Conservation (phyloP, 2,329 filamentous ascomycete species). For the Parascedosporium putredinis region DNA sequence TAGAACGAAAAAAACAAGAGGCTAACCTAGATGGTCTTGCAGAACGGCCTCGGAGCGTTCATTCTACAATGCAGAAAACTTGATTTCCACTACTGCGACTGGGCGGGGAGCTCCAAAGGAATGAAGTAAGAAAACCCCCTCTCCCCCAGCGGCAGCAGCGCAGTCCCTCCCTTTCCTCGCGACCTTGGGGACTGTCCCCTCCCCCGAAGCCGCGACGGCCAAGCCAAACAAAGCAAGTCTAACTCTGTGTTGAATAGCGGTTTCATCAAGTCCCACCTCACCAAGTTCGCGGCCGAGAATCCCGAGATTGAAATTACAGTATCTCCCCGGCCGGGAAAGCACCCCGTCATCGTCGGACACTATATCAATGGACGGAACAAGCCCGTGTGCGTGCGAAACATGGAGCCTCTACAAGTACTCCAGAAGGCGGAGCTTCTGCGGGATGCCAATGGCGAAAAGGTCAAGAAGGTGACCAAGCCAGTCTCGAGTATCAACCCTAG, state of each 20-base stretch:
- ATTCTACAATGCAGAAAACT: constrained; percentile 94
- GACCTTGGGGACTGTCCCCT: too few species aligned
- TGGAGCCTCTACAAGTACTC: constrained; percentile 69
- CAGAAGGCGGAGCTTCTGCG: constrained; percentile 67
- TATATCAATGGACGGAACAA: constrained; percentile 89
- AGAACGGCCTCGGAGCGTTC: constrained; percentile 97
- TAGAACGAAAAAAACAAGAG: too few species aligned
- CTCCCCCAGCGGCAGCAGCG: too few species aligned
- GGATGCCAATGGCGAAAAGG: constrained; percentile 66
- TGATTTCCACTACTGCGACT: constrained; percentile 96
- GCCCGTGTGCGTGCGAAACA: constrained; percentile 78
- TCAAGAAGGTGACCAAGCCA: constrained; percentile 52
- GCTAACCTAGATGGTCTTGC: constrained; percentile 10
- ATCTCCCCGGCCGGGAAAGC: constrained; percentile 78
- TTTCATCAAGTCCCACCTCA: constrained; percentile 70
- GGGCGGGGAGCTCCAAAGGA: constrained; percentile 81
- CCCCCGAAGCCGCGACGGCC: too few species aligned
- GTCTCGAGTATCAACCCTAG: constrained; percentile 54
- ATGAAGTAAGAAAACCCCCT: constrained; percentile 62
- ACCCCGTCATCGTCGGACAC: constrained; percentile 78
- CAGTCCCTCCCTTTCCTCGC: too few species aligned
- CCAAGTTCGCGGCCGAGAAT: constrained; percentile 68
- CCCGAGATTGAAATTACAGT: constrained; percentile 86
- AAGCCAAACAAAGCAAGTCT: too few species aligned
- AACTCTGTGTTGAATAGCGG: too few species aligned